These are phyloP conservation scores for Beauveria sp. DNA, from an alignment of 2,329 filamentous ascomycete genomes.

Conservation along the genomic window DNA sequence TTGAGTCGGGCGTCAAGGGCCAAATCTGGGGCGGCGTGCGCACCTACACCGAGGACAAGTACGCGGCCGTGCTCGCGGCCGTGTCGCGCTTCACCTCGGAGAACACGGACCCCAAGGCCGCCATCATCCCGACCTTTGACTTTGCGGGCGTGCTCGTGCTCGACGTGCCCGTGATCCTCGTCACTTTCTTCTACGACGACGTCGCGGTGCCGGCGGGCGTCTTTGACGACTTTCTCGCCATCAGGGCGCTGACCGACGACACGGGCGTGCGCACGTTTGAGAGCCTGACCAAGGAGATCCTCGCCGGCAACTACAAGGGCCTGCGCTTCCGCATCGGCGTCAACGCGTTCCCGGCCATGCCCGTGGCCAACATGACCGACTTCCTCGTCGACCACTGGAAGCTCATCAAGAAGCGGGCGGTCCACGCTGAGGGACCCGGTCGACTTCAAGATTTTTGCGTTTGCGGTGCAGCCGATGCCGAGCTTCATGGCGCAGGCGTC, in stretches of 20 bases:
- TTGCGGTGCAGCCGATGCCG: slow-evolving; percentile 17
- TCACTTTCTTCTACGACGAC: slow-evolving; percentile 48
- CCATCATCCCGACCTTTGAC: slow-evolving; percentile 14
- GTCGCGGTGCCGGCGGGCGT: slow-evolving; percentile 40
- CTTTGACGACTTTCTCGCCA: slow-evolving; percentile 48
- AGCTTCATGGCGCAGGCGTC: slow-evolving; percentile 14
- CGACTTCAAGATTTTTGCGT: slow-evolving; percentile 13
- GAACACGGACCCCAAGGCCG: slow-evolving; percentile 12
- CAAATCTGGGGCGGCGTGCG: slow-evolving; percentile 13
- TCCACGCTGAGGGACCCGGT: slow-evolving; percentile 1
- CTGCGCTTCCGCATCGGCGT: slow-evolving; percentile 14
- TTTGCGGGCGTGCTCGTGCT: slow-evolving; percentile 4
- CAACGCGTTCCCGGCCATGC: slow-evolving; percentile 19
- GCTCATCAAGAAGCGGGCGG: not conserved
- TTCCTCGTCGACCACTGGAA: slow-evolving; percentile 16
- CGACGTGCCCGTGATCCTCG: slow-evolving; percentile 10
- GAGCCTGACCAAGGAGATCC: slow-evolving; percentile 23
- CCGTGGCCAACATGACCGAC: slow-evolving; percentile 13
- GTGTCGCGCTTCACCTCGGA: slow-evolving; percentile 11
- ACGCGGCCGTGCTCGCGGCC: slow-evolving; percentile 7
- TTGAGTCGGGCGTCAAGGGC: slow-evolving; percentile 5
- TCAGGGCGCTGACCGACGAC: slow-evolving; percentile 34
- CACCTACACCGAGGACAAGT: slow-evolving; percentile 8
- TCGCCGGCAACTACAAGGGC: slow-evolving; percentile 14
- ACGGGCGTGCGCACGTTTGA: slow-evolving; percentile 39